Evolutionary conservation across 495 filamentous ascomycete species (phyloP).

Genomic region (Penicillium soppii): DNA sequence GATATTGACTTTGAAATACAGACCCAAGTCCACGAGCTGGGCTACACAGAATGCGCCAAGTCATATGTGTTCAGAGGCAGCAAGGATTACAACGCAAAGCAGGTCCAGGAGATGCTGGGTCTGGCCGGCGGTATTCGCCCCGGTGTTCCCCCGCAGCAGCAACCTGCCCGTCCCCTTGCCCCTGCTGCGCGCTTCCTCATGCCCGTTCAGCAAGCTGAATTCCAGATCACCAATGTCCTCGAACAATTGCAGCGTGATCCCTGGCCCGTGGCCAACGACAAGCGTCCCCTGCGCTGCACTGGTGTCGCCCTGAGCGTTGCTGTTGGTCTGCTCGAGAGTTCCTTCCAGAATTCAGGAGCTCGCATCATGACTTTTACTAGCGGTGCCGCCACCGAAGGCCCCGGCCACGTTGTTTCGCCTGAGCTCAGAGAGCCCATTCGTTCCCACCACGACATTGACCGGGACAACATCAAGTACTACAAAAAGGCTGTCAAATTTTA

Average conservation of each 20-base stretch:
- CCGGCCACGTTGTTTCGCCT: slow-evolving; percentile 95
- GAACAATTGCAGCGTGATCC: slow-evolving; percentile 97
- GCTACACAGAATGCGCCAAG: slow-evolving; percentile 97
- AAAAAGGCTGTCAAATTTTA: slow-evolving; percentile 99
- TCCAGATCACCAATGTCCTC: slow-evolving; percentile 94
- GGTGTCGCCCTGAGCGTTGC: slow-evolving; percentile 96
- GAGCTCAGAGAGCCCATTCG: slow-evolving; percentile 96
- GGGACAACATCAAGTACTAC: slow-evolving; percentile 99
- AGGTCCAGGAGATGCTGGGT: slow-evolving; percentile 98
- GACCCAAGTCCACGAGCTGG: slow-evolving; percentile 97
- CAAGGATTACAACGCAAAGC: slow-evolving; percentile 95
- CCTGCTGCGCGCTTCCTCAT: slow-evolving; percentile 88
- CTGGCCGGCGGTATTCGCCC: slow-evolving; percentile 69
- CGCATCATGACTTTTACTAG: slow-evolving; percentile 98
- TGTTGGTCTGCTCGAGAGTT: slow-evolving; percentile 86
- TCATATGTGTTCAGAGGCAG: slow-evolving; percentile 99
- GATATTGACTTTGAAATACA: slow-evolving; percentile 35
- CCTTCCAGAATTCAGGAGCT: slow-evolving; percentile 92
- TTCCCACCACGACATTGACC: slow-evolving; percentile 98
- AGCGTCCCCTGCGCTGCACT: slow-evolving; percentile 88
- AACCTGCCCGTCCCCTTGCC: slow-evolving; percentile 77
- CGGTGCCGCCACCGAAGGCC: slow-evolving; percentile 93
- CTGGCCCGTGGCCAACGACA: slow-evolving; percentile 96
- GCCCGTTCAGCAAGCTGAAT: slow-evolving; percentile 94
- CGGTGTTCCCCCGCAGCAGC: slow-evolving; percentile 59